Evolutionary conservation across 345 rosid species (phyloP), one percentile per base, ranked within the genome.

Genomic region (Clarkia xantiana): DNA sequence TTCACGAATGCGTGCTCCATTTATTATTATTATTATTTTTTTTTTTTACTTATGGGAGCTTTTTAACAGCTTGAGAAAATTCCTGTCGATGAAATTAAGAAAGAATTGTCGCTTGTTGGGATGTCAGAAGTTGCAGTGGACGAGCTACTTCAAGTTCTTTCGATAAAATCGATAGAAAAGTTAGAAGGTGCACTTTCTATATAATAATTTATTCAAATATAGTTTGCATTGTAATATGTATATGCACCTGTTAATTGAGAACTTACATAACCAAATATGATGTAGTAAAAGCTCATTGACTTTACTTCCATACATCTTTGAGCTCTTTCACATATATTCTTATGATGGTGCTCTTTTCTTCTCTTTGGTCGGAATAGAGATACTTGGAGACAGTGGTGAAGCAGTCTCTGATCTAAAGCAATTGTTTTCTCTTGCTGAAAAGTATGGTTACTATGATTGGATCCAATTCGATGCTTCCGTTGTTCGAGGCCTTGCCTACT

Each of bases 401-500:
- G 97, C 95, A n/a, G 47, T 86, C 67, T 63, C 81, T 6, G 89
- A 90, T 59, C 74, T 90, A 60, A 90, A 78, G 68, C 74, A 68
- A 52, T 68, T 90, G 22, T 90, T 86, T 67, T 77, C 74, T 16
- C 89, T 90, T 51, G 93, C 85, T 61, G 97, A 90, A 68, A 81
- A 71, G 62, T 86, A 77, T 66, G 97, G 96, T 50, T 86, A 76
- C 59, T 76, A 86, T 7, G 86, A 86, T 46, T 90, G 97, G 96
- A 81, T 90, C 64, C 91, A 83, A 63, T 86, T 90, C 77, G 97
- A 90, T 64, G 96, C 94, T 55, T 90, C 97, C 22, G 67, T 86
- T 59, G 97, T 90, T 22, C 94, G 97, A 34, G 97, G 97, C 60
- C 93, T 86, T 54, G 88, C 97, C 54, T 90, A 90, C 77, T 86